phyloP scores from a whole-genome alignment of 345 rosid species.

The Euphorbia pulcherrima region DNA sequence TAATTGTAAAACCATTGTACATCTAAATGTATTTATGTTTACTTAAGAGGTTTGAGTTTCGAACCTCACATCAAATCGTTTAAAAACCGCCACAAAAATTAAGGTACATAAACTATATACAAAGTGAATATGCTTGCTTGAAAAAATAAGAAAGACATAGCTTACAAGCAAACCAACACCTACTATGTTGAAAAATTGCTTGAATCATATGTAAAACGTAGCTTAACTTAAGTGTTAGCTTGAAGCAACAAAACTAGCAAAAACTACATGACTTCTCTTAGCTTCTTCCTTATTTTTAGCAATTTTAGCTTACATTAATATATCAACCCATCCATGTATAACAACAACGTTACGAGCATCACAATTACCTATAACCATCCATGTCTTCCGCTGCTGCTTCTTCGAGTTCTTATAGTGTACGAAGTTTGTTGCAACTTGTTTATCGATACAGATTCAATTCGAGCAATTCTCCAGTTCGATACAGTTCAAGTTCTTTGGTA shows the following conservation, averaged over 20 bases:
- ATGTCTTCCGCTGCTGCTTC: conserved; percentile 1
- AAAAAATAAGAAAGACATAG: not conserved
- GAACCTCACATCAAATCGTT: too few species aligned
- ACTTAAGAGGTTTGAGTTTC: too few species aligned
- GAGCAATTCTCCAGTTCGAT: not conserved
- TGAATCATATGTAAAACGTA: not conserved
- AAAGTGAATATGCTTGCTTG: conserved; percentile 1
- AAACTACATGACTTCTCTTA: conserved; percentile 16
- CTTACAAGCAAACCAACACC: conserved; percentile 16
- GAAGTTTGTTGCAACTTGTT: conserved; percentile 11
- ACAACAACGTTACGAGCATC: too few species aligned
- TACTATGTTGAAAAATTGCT: not conserved
- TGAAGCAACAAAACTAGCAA: conserved; percentile 11
- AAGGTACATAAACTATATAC: too few species aligned
- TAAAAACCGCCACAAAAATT: too few species aligned
- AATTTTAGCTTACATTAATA: too few species aligned
- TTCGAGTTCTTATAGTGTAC: conserved; percentile 6
- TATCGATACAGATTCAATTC: not conserved
- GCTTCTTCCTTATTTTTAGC: conserved; percentile 10
- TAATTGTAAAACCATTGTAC: too few species aligned
- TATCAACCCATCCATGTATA: too few species aligned
- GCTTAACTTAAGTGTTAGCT: not conserved
- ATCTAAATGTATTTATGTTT: too few species aligned
- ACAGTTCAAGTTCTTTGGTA: not conserved
- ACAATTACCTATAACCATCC: too few species aligned